Conservation (phyloP, 106 monocot species). For the Chionographis japonica region DNA sequence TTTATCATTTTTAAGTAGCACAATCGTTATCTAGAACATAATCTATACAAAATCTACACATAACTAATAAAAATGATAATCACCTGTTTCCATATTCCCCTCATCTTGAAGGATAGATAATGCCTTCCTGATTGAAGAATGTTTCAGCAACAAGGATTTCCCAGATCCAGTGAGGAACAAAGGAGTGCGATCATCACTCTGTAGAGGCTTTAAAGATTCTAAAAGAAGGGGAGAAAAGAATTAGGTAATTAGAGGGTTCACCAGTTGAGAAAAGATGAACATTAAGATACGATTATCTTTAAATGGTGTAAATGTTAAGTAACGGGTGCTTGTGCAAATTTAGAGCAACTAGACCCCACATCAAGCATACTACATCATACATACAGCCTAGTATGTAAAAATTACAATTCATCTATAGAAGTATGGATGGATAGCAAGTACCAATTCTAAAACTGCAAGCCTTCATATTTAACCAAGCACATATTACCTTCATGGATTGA, state of each 20-base stretch:
- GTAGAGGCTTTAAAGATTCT: background rate
- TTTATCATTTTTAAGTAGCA: too few species aligned
- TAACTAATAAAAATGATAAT: background rate
- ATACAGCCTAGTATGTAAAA: too few species aligned
- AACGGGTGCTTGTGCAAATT: too few species aligned
- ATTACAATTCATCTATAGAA: too few species aligned
- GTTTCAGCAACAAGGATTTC: constrained; percentile 39
- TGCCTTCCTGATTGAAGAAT: constrained; percentile 65
- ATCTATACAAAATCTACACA: background rate
- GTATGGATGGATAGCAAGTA: too few species aligned
- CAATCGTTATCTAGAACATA: background rate
- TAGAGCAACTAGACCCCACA: too few species aligned
- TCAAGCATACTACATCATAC: too few species aligned
- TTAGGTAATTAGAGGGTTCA: background rate
- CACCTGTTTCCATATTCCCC: constrained; percentile 11
- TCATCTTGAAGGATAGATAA: constrained; percentile 41
- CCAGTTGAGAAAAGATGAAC: background rate
- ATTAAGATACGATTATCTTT: too few species aligned
- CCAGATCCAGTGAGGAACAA: constrained; percentile 56
- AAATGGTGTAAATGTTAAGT: too few species aligned
- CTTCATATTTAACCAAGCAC: too few species aligned
- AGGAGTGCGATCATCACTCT: constrained; percentile 17
- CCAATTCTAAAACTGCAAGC: too few species aligned
- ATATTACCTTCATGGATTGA: too few species aligned
- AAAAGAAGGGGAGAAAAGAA: background rate